These are phyloP conservation scores for Hypoxylon sp. DNA, from an alignment of 2,329 filamentous ascomycete species.

Conservation along the genomic window DNA sequence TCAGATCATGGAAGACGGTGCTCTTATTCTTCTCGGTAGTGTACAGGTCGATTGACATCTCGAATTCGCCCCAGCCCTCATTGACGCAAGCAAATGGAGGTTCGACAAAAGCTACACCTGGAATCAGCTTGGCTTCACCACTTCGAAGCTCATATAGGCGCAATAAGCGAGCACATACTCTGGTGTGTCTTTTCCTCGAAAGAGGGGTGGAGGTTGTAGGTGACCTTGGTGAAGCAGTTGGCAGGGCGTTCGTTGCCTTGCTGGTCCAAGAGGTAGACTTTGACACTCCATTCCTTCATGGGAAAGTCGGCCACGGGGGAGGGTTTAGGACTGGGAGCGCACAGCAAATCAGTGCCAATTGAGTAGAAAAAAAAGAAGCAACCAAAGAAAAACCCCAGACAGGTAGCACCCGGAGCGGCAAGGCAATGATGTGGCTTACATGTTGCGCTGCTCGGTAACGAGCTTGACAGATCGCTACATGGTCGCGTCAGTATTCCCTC, in stretches of 20 bases:
- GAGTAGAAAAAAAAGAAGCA: no score
- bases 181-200: constrained; percentile 85
- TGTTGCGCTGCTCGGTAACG: constrained; percentile 89
- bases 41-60: constrained; percentile 87
- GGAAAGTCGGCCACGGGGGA: constrained; percentile 88
- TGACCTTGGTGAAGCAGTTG: constrained; percentile 89
- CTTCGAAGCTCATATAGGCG: constrained; percentile 1
- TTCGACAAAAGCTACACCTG: constrained; percentile 75
- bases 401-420: background rate
- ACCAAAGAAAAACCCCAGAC: no score
- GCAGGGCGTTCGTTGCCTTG: constrained; percentile 86
- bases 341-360: constrained; percentile 37
- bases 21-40: constrained; percentile 89
- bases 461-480: constrained; percentile 88
- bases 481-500: constrained; percentile 41
- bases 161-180: constrained; percentile 66
- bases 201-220: constrained; percentile 92
- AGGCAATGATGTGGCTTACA: constrained; percentile 69
- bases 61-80: constrained; percentile 98
- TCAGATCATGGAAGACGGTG: constrained; percentile 86
- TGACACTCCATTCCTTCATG: constrained; percentile 92
- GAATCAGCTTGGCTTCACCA: constrained; percentile 32
- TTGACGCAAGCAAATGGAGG: constrained; percentile 91
- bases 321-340: constrained; percentile 73
- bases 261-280: constrained; percentile 85